Evolutionary conservation across 139 green algal genomes (phyloP).

Genomic region (Coccomyxa sp.): DNA sequence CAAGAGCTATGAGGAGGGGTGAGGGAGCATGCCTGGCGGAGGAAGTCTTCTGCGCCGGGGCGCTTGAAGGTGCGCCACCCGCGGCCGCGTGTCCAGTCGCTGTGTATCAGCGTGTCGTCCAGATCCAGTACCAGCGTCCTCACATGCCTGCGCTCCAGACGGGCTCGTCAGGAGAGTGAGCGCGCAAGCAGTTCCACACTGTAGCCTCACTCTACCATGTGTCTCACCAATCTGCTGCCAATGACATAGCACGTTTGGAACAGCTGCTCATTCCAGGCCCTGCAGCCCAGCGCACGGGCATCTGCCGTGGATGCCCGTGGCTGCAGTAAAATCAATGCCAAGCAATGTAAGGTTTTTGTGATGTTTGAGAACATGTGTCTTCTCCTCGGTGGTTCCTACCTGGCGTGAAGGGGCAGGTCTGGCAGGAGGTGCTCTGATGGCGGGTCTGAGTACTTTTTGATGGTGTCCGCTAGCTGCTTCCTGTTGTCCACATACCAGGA

Average conservation of each 20-base stretch:
- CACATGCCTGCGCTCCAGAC: conserved; percentile 38
- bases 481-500: conserved; percentile 52
- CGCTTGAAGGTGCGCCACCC: conserved; percentile 90
- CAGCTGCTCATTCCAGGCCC: neutral
- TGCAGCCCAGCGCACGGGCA: neutral
- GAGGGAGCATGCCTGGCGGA: conserved; percentile 24
- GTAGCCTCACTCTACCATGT: neutral
- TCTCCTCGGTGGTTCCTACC: too few relatives aligned
- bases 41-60: conserved; percentile 87
- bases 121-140: conserved; percentile 96
- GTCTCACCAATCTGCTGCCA: neutral
- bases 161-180: neutral
- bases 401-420: conserved; percentile 66
- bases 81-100: conserved; percentile 80
- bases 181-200: neutral
- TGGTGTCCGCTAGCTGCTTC: conserved; percentile 40
- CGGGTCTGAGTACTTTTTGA: conserved; percentile 81
- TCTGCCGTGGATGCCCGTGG: neutral
- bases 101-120: conserved; percentile 88
- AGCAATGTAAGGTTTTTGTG: neutral
- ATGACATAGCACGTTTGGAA: neutral
- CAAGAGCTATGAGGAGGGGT: too few relatives aligned
- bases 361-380: too few relatives aligned
- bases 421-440: conserved; percentile 88
- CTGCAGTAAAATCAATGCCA: neutral